These are phyloP conservation scores for Echeveria elegans DNA, from an alignment of 164 flowering plant species.

Conservation along the genomic window DNA sequence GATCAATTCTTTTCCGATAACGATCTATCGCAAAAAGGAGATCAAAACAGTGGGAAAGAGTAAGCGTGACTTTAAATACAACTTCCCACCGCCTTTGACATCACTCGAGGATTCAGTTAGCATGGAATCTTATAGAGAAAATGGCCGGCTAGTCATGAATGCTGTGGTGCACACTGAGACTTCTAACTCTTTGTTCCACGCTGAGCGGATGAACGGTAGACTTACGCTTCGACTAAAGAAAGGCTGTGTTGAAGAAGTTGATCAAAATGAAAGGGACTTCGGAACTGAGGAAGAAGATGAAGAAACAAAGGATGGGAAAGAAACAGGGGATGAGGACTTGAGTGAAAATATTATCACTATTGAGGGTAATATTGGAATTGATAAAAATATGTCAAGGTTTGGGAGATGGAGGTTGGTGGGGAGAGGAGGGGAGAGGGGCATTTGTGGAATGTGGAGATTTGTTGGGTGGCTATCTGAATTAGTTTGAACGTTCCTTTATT, in stretches of 20 bases:
- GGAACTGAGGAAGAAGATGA: neutral
- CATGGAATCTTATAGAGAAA: neutral
- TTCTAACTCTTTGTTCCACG: neutral
- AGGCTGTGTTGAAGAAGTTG: neutral
- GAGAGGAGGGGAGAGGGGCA: slow-evolving; percentile 3
- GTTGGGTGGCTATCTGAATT: neutral
- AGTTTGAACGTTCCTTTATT: neutral
- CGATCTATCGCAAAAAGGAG: neutral
- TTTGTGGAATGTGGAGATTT: slow-evolving; percentile 7
- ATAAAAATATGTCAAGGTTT: neutral
- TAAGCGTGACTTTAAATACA: neutral
- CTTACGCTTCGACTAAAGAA: neutral
- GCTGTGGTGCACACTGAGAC: neutral
- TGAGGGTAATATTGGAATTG: neutral
- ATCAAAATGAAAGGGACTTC: too few relatives aligned
- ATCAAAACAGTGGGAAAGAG: neutral
- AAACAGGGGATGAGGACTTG: neutral
- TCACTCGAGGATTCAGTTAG: neutral
- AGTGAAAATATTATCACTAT: neutral
- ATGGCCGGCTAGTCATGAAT: neutral
- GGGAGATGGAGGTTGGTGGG: neutral
- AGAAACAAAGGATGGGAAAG: neutral
- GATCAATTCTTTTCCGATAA: neutral
- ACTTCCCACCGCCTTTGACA: neutral
- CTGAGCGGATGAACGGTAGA: neutral